A percentile compares a stretch with the other conserved stretches of the same genome.
Conservation (phyloP, 2,329 filamentous ascomycete species). For the Trichoderma harzianum region DNA sequence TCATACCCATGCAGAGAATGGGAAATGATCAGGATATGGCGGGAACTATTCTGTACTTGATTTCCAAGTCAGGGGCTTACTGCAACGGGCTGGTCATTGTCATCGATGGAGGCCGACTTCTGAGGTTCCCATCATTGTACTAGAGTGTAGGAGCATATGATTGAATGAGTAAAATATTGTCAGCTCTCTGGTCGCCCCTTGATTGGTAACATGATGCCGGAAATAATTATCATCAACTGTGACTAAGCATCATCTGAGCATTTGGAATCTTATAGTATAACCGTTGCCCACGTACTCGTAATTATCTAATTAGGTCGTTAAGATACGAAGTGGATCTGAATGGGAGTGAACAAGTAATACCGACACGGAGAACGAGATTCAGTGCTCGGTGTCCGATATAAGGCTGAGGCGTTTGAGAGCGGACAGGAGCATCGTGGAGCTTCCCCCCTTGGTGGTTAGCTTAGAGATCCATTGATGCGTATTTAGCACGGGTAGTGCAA, state of each 20-base stretch:
- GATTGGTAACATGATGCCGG: not conserved
- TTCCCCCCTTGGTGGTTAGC: not conserved
- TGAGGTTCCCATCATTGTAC: constrained; percentile 53
- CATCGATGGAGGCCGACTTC: constrained; percentile 60
- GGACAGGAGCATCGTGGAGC: not conserved
- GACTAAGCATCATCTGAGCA: not conserved
- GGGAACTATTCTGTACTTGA: constrained; percentile 62
- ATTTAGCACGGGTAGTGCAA: not conserved
- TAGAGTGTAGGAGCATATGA: constrained; percentile 26
- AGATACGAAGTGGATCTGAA: not conserved
- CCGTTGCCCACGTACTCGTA: too few species aligned
- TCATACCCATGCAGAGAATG: constrained; percentile 56
- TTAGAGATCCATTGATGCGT: not conserved
- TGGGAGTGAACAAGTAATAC: not conserved
- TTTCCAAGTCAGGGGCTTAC: constrained; percentile 62
- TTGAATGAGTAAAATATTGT: not conserved
- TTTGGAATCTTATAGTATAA: not conserved
- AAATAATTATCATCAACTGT: not conserved
- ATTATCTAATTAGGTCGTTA: not conserved
- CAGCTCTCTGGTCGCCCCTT: not conserved
- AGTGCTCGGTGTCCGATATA: constrained; percentile 6
- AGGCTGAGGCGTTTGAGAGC: not conserved
- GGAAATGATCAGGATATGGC: constrained; percentile 61
- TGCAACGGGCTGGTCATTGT: constrained; percentile 62
- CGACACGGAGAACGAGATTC: not conserved